phyloP scores from a whole-genome alignment of 2,329 filamentous ascomycete genomes.

The Myriangium duriaei region DNA sequence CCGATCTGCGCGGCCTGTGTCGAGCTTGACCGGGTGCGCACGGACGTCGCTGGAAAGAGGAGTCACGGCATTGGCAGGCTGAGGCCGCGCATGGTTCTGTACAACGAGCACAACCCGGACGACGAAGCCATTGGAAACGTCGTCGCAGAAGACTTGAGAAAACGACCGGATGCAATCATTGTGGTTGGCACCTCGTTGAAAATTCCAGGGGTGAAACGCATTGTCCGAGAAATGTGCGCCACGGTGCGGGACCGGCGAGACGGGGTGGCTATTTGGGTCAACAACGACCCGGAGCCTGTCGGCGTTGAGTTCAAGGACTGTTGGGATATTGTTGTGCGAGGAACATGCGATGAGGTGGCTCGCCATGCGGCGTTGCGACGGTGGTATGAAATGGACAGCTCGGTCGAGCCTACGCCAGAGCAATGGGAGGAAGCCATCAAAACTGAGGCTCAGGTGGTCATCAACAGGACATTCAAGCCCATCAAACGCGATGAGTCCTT shows the following conservation, averaged over 20 bases:
- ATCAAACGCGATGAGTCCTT: constrained; percentile 15
- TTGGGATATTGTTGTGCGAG: constrained; percentile 83
- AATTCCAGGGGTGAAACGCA: constrained; percentile 78
- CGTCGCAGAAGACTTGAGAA: constrained; percentile 70
- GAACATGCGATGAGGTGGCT: constrained; percentile 80
- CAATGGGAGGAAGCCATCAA: constrained; percentile 28
- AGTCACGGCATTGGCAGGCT: constrained; percentile 87
- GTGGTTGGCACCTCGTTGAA: constrained; percentile 94
- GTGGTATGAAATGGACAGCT: constrained; percentile 41
- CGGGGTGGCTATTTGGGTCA: constrained; percentile 79
- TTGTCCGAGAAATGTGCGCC: constrained; percentile 82
- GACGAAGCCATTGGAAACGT: constrained; percentile 92
- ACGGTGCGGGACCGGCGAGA: constrained; percentile 71
- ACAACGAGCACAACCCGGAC: constrained; percentile 95
- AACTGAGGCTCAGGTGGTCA: constrained; percentile 27
- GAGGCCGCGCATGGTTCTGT: constrained; percentile 85
- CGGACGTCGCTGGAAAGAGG: constrained; percentile 64
- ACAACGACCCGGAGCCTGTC: constrained; percentile 71
- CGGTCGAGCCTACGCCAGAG: constrained; percentile 34
- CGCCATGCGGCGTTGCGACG: constrained; percentile 49
- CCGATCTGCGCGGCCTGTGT: constrained; percentile 68
- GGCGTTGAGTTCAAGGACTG: constrained; percentile 79
- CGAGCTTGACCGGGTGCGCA: constrained; percentile 62
- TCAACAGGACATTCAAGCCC: constrained; percentile 14
- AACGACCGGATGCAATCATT: constrained; percentile 78